Evolutionary conservation across 805 yeast genomes (phyloP), one percentile per base, ranked within the genome.

Genomic region (Metschnikowia rubicola): DNA sequence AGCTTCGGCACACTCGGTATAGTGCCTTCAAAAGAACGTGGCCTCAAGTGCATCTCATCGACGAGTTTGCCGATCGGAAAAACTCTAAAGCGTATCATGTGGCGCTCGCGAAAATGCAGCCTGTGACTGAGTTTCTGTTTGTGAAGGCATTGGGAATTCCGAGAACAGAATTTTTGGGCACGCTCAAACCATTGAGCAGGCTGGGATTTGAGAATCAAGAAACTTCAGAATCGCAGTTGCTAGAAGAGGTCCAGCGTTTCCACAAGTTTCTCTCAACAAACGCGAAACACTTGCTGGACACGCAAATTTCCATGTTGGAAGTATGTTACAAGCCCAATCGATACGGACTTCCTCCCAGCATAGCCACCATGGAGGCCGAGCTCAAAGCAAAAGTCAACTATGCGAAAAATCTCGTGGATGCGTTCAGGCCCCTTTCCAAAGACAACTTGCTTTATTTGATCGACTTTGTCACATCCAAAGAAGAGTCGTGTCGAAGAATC

Each of bases 21-120:
- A 38, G 52, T 21, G 44, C 58, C 7, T 50, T 70, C 35, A 59
- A 62, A 35, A 12, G 44, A 1, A 35, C 47, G 3, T 71, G 71
- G 71, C 76, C 76, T 6, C 66, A 58, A 40, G 63, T 60, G 5
- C 74, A 72, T 47, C 44, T 67, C 21, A 54, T 68, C 4, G 47
- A 61, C 12, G 71, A 65, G 37, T 55, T 60, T 39, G 60, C 59
- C 30, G 39, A 47, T 15, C 41, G 42, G 3, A 43, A 48, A 13
- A 44, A 47, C 28, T 31, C 50, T 12, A 30, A 37, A 7, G 29
- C 28, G n/a, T 68, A 65, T 48, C 49, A 60, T 17, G 21, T 47
- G 2, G 43, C 41, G 28, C 43, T 63, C 4, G 29, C 35, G 37
- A 32, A 17, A n/a, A 41, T 44, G 47, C 47, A 41, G 37, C 55